Evolutionary conservation across 441 rosid species (phyloP), one percentile per base, ranked within the genome.

Genomic region (Hypseocharis bilobata): DNA sequence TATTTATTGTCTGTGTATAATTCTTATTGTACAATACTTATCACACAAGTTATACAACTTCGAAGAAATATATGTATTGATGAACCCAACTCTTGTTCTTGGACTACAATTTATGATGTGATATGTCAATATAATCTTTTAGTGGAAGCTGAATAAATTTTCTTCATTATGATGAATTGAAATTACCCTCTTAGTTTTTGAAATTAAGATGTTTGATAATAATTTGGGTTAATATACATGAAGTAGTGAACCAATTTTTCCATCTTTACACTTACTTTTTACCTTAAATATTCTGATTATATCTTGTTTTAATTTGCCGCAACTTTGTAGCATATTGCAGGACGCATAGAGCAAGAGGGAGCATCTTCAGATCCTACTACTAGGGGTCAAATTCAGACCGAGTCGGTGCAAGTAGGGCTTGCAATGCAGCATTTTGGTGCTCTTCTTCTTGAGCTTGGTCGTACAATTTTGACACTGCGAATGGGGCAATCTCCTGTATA

Each of bases 401-500:
- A 94, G 78, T 78, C 94, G 36, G 74, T 72, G 62, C 92, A 79
- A 71, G 78, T 76, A 54, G 98, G 99, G 60, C 79, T 85, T 70
- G 85, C 90, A 51, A 84, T 88, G 92, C 98, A 88, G 70, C 90
- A 91, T 82, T 67, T 89, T 65, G 99, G 96, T 62, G 83, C 99
- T 62, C 88, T 91, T 47, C 77, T 94, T 67, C 82, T 91, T 72
- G 99, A 93, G 93, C 91, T 93, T 77, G 99, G 97, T 49, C 95
- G 99, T 60, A 84, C 92, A 22, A 80, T 88, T 62, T 74, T 91
- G 80, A 84, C 88, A 2, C 67, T 92, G 85, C 89, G 88, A 30
- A 83, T 88, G 96, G 88, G 91, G 74, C 84, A 80, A 56, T 83
- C 95, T 74, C 89, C 90, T 69, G 98, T 93, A 77, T 66, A 86